Conservation (phyloP, 2,329 filamentous ascomycete species). For the Apiospora saccharicola region DNA sequence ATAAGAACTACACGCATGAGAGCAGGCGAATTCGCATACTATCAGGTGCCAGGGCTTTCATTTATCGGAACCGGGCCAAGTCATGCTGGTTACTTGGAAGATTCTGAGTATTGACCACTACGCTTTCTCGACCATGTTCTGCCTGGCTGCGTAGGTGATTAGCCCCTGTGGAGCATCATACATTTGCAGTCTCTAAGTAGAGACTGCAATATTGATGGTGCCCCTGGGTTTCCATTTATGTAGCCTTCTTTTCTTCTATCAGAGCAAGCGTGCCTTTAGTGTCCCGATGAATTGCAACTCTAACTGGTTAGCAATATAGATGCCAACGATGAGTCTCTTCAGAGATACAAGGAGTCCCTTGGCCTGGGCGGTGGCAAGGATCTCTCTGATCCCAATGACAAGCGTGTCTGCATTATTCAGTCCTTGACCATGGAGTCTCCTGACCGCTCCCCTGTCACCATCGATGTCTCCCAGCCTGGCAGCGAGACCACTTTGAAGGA, state of each 20-base stretch:
- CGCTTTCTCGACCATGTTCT: background rate
- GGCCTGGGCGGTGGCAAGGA: conserved; percentile 79
- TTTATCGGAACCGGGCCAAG: background rate
- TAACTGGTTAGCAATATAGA: conserved; percentile 47
- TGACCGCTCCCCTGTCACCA: conserved; percentile 83
- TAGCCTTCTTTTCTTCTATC: no score
- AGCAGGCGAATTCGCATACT: background rate
- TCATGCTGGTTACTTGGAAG: background rate
- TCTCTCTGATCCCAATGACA: conserved; percentile 79
- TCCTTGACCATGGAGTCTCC: conserved; percentile 87
- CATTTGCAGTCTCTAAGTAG: conserved; percentile 13
- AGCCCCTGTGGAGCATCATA: background rate
- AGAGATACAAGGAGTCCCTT: conserved; percentile 97
- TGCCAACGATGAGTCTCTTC: conserved; percentile 87
- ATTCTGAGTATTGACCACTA: background rate
- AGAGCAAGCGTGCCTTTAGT: background rate
- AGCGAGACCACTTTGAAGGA: conserved; percentile 82
- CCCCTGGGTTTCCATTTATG: background rate
- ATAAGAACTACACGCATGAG: background rate
- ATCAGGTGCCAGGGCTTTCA: background rate
- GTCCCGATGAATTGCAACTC: background rate
- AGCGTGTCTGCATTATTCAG: conserved; percentile 91
- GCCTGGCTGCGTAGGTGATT: background rate
- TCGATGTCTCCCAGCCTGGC: conserved; percentile 80
- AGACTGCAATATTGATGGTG: background rate